These are phyloP conservation scores for Trypethelium eluteriae DNA, from an alignment of 495 filamentous ascomycete species.

Conservation along the genomic window DNA sequence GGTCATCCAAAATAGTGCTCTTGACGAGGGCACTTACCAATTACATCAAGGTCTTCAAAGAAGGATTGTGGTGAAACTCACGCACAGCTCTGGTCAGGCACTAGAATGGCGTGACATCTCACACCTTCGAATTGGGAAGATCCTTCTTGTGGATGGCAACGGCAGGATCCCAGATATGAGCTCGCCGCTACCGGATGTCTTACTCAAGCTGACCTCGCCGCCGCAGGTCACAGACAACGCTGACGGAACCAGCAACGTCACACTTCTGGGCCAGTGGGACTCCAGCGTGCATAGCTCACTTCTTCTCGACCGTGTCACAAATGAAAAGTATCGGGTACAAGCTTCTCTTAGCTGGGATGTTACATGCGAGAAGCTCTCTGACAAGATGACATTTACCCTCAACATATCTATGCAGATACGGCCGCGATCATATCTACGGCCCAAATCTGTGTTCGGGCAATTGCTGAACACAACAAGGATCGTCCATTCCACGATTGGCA, in stretches of 20 bases:
- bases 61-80: slow-evolving; percentile 74
- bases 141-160: slow-evolving; percentile 73
- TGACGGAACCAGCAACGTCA: slow-evolving; percentile 85
- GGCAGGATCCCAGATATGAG: slow-evolving; percentile 77
- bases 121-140: slow-evolving; percentile 64
- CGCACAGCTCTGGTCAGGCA: slow-evolving; percentile 79
- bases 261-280: slow-evolving; percentile 86
- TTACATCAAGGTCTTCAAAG: slow-evolving; percentile 92
- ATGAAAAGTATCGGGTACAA: slow-evolving; percentile 85
- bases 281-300: slow-evolving; percentile 86
- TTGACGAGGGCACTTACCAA: slow-evolving; percentile 84
- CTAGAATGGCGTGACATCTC: slow-evolving; percentile 78
- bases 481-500: slow-evolving; percentile 73
- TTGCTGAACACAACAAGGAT: slow-evolving; percentile 78
- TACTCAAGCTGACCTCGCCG: slow-evolving; percentile 64
- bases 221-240: slow-evolving; percentile 72
- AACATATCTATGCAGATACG: slow-evolving; percentile 74
- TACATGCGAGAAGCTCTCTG: slow-evolving; percentile 64
- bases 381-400: slow-evolving; percentile 76
- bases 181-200: slow-evolving; percentile 61
- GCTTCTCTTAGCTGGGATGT: slow-evolving; percentile 80
- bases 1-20: slow-evolving; percentile 71
- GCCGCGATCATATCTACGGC: slow-evolving; percentile 74
- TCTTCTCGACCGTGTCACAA: slow-evolving; percentile 78
- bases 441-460: slow-evolving; percentile 75